phyloP scores from a whole-genome alignment of 169 alveolate genomes.

The Prorocentrum cordatum region DNA sequence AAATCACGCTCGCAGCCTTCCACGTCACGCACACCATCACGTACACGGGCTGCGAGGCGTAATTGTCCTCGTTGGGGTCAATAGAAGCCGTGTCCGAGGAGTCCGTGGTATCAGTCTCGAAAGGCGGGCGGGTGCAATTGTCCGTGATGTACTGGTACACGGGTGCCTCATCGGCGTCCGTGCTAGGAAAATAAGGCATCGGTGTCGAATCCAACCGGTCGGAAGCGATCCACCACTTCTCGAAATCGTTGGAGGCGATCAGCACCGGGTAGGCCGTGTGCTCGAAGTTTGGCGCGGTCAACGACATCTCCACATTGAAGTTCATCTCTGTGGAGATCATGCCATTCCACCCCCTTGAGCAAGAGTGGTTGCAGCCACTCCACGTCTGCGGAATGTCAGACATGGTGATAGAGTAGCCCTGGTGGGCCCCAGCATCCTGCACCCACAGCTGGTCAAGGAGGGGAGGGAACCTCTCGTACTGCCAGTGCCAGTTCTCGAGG shows the following conservation, averaged over 20 bases:
- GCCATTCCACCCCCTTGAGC: slow-evolving; percentile 53
- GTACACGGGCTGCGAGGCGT: background rate
- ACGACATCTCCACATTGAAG: slow-evolving; percentile 6
- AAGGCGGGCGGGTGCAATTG: slow-evolving; percentile 30
- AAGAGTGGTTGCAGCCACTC: slow-evolving; percentile 26
- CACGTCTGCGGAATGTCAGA: too few relatives aligned
- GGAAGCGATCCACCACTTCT: slow-evolving; percentile 56
- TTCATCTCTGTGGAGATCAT: slow-evolving; percentile 42
- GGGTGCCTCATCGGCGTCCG: slow-evolving; percentile 8
- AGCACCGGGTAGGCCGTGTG: slow-evolving; percentile 55
- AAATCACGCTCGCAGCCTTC: slow-evolving; percentile 11
- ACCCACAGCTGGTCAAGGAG: too few relatives aligned
- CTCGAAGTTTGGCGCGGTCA: slow-evolving; percentile 21
- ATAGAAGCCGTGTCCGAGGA: too few relatives aligned
- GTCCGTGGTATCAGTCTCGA: too few relatives aligned
- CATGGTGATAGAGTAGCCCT: too few relatives aligned
- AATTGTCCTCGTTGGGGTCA: too few relatives aligned
- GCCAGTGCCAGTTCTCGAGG: too few relatives aligned
- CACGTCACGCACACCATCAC: slow-evolving; percentile 51
- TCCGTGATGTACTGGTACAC: slow-evolving; percentile 48
- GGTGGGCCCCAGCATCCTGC: too few relatives aligned
- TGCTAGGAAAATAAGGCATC: too few relatives aligned
- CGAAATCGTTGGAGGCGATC: slow-evolving; percentile 23
- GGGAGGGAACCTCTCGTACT: too few relatives aligned
- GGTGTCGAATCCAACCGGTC: slow-evolving; percentile 23